Base-by-base conservation (phyloP, 2,329 filamentous ascomycete species). In the Penicillium sp. region DNA sequence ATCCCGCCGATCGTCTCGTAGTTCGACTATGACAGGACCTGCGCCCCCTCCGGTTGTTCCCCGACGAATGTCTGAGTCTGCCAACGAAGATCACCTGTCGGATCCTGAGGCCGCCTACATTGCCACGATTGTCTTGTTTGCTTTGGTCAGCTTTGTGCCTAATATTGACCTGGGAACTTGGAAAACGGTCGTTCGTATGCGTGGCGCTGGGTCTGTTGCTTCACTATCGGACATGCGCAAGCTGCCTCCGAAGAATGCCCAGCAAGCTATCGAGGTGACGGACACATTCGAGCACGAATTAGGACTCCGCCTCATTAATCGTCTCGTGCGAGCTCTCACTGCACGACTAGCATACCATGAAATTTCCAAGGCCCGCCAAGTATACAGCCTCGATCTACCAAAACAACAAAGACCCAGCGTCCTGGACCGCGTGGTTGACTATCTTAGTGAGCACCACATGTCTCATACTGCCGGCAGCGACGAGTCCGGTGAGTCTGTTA, bases 221-320 rank as follows among this genome's bases (percentile, higher is more conserved):
- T 73, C 74, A n/a, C 63, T 72, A 31, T 63, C 68, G 2, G 69
- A 73, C 16, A 70, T 76, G 62, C 67, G 67, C 38, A 74, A 71
- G 37, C 62, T 72, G 28, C 59, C 70, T 10, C 28, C 63, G 4
- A 50, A 62, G 4, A 66, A 65, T 47, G 72, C 67, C 17, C 64
- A 56, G 60, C 65, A 66, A 47, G 58, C 74, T 10, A 59, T 73
- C n/a, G 67, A 71, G 28, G 63, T 69, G 5, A 72, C 66, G 57
- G 77, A 82, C 61, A 73, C 72, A 36, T 67, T 82, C 14, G 80
- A 82, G 57, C 77, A 82, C 64, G 80, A 82, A 37, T 71, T 80
- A 26, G 80, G 79, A 17, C 64, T 82, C 42, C 77, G 80, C 22
- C 69, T 84, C 31, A 69, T 79, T n/a, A 75, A 75, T 46, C 76